Evolutionary conservation across 306 rosid genomes (phyloP).

Genomic region (Glycine tomentella): DNA sequence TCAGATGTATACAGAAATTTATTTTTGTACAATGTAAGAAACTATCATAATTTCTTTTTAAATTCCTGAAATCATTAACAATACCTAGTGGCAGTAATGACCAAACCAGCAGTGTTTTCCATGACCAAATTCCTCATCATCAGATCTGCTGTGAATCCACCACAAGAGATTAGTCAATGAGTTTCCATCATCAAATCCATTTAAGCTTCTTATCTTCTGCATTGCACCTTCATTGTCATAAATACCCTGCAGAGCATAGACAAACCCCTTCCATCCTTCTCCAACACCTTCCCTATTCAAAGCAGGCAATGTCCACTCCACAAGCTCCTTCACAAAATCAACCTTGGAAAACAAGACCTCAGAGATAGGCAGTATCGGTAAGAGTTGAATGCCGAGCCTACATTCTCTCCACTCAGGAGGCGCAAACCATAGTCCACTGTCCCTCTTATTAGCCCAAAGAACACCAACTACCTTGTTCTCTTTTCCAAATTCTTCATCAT

Average conservation of each 20-base stretch:
- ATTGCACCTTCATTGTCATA: constrained; percentile 63
- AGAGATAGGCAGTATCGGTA: constrained; percentile 63
- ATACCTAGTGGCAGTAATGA: constrained; percentile 50
- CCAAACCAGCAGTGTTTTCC: constrained; percentile 55
- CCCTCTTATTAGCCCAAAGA: constrained; percentile 86
- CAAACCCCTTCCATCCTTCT: constrained; percentile 87
- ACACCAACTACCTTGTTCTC: constrained; percentile 81
- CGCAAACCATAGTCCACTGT: constrained; percentile 86
- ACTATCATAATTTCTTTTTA: constrained; percentile 5
- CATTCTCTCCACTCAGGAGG: constrained; percentile 83
- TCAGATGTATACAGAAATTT: not conserved
- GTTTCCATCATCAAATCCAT: constrained; percentile 79
- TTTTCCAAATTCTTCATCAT: constrained; percentile 60
- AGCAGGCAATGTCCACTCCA: constrained; percentile 80
- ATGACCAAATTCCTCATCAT: constrained; percentile 45
- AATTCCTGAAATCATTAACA: constrained; percentile 29
- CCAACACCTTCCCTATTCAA: constrained; percentile 68
- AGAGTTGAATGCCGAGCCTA: constrained; percentile 79
- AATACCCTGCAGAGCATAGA: constrained; percentile 73
- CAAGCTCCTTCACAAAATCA: constrained; percentile 68
- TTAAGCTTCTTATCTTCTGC: constrained; percentile 59
- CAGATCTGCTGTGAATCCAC: constrained; percentile 89
- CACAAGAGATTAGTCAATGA: constrained; percentile 76
- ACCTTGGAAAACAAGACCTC: constrained; percentile 52
- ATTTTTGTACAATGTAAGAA: constrained; percentile 13